Percentiles rank a stretch among this genome's conserved stretches.
phyloP scores from a whole-genome alignment of 345 rosid species.

The Populus simonii region DNA sequence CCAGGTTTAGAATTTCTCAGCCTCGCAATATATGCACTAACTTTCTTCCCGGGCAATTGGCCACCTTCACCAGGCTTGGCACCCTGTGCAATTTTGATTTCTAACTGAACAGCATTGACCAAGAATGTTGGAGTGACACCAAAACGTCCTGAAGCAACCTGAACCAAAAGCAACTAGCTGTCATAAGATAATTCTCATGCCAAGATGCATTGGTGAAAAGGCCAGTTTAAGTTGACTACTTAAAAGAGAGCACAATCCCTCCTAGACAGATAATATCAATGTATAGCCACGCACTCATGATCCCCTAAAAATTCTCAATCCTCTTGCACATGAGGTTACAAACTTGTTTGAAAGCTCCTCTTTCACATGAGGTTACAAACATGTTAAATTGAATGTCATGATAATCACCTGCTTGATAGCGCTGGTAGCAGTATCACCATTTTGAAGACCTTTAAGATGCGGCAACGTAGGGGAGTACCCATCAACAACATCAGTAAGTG shows the following conservation, averaged over 20 bases:
- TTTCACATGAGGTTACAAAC: slow-evolving; percentile 1
- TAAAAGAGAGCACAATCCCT: not conserved
- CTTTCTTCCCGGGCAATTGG: slow-evolving; percentile 97
- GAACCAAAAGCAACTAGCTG: slow-evolving; percentile 28
- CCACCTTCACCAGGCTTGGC: slow-evolving; percentile 99
- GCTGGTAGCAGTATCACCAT: slow-evolving; percentile 98
- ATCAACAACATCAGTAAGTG: slow-evolving; percentile 92
- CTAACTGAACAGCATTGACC: slow-evolving; percentile 89
- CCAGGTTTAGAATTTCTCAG: slow-evolving; percentile 97
- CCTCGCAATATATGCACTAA: slow-evolving; percentile 96
- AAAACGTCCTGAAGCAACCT: slow-evolving; percentile 99
- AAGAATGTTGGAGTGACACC: slow-evolving; percentile 98
- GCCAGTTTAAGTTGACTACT: not conserved
- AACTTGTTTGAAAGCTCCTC: not conserved
- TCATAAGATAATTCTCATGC: not conserved
- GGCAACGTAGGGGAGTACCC: slow-evolving; percentile 96
- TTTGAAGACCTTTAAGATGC: slow-evolving; percentile 98
- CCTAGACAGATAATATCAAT: not conserved
- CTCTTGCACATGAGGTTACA: not conserved
- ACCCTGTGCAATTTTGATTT: slow-evolving; percentile 99
- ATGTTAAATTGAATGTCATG: slow-evolving; percentile 6
- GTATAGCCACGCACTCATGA: slow-evolving; percentile 1
- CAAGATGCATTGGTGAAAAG: not conserved
- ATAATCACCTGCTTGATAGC: slow-evolving; percentile 89
- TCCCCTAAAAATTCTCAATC: not conserved